Conservation (phyloP, 2,329 filamentous ascomycete species). For the Sporothrix protearum region DNA sequence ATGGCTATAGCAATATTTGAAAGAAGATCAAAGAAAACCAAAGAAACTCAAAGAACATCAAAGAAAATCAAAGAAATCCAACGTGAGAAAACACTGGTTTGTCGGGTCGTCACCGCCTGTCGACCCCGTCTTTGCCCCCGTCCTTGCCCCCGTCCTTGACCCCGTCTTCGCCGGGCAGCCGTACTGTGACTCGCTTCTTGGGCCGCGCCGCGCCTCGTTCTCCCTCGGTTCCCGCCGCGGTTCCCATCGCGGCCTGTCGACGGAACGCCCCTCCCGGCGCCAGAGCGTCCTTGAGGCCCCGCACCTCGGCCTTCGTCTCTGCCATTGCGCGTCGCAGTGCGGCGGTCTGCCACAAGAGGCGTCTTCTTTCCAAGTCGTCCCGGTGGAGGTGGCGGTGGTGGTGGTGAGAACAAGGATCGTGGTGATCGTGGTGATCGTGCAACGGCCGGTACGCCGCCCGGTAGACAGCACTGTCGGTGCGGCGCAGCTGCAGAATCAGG, state of each 20-base stretch:
- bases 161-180: background rate
- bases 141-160: too few relatives aligned
- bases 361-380: background rate
- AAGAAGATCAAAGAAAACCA: too few relatives aligned
- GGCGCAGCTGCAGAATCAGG: conserved; percentile 18
- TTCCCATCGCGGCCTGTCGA: background rate
- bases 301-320: background rate
- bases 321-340: conserved; percentile 17
- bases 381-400: background rate
- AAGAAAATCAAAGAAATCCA: too few relatives aligned
- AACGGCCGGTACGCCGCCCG: conserved; percentile 16
- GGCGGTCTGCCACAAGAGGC: background rate
- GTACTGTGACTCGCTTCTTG: background rate
- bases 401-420: background rate
- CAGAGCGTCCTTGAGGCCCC: background rate
- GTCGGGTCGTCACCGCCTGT: background rate
- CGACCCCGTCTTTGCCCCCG: too few relatives aligned
- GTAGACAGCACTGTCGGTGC: conserved; percentile 20
- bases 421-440: background rate
- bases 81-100: too few relatives aligned
- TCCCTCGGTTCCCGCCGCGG: background rate
- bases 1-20: too few relatives aligned
- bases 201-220: background rate
- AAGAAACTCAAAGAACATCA: too few relatives aligned
- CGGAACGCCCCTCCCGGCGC: background rate